phyloP scores from a whole-genome alignment of 176 grass and related monocot species.

The Oryza australiensis region DNA sequence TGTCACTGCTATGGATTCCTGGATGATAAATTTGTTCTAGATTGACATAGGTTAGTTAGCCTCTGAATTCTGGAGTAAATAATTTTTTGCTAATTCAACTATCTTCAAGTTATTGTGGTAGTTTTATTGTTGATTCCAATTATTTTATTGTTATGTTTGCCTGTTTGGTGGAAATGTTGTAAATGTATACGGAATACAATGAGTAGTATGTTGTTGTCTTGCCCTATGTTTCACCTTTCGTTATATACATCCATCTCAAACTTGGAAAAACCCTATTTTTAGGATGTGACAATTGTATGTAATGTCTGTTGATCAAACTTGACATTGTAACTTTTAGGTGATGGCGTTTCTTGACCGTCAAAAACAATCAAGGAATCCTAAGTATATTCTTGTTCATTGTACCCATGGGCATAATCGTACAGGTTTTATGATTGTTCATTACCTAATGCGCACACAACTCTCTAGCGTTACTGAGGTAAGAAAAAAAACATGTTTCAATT shows the following conservation, averaged over 20 bases:
- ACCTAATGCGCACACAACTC: constrained; percentile 58
- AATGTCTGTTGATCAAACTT: neutral
- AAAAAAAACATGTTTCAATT: constrained; percentile 6
- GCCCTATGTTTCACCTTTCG: neutral
- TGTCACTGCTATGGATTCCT: neutral
- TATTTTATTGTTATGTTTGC: constrained; percentile 2
- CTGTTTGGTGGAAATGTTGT: neutral
- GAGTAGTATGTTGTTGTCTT: neutral
- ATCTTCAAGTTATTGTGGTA: neutral
- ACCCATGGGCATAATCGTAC: constrained; percentile 87
- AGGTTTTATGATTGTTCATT: constrained; percentile 85
- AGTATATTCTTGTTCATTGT: constrained; percentile 75
- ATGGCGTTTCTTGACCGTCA: constrained; percentile 61
- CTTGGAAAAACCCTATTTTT: neutral
- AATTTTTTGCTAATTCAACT: neutral
- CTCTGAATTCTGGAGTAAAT: neutral
- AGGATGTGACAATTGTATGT: neutral
- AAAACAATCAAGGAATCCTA: constrained; percentile 54
- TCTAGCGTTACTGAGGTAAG: constrained; percentile 60
- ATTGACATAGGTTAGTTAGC: neutral
- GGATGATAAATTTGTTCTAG: constrained; percentile 2
- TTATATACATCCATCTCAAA: neutral
- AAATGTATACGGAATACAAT: neutral
- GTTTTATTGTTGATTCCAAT: neutral
- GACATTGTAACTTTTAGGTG: constrained; percentile 43